Base-by-base conservation (phyloP, 2,329 filamentous ascomycete species). In the Immersiporthe knoxdaviesiana region DNA sequence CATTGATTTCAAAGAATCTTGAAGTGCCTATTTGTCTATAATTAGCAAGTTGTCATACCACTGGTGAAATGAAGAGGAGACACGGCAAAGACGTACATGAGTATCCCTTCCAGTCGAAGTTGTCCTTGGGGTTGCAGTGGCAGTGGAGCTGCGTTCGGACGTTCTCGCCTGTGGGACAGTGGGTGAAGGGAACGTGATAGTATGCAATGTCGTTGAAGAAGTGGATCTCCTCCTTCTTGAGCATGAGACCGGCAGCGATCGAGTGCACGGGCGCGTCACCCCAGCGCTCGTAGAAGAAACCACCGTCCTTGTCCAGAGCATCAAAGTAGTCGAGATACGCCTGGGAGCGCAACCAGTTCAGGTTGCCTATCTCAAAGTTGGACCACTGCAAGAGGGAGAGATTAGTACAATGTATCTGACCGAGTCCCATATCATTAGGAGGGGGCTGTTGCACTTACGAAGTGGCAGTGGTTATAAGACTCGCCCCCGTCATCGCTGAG, bases 141-240 rank as follows among this genome's bases (percentile, higher is more conserved):
- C 96, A 99, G 79, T 92, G 94, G 74, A 95, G 88, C 74, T 97
- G 91, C 67, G 94, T 80, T 73, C 94, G 89, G 66, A 87, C 89
- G 82, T 97, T 87, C 81, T 98, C 93, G 67, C 91, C 92, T 0
- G 94, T 97, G 2, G 96, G 96, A 81, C 96, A 99, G 81, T 99
- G 96, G 5, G 94, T 98, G 79, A 99, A 99, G 30, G 96, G 96
- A 32, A 97, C 92, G 79, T 99, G 96, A 81, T 94, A 97, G 82
- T 99, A 99, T 70, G 93, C 95, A 76, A 99, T 99, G 77, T 99
- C 95, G 81, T 99, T 93, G 85, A 98, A 99, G 84, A 99, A 99
- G 80, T 99, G 96, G 72, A 99, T 90, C 79, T 99, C 90, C 63
- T 96, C 92, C 84, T 97, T 97, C 80, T 92, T 91, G 73, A 99